phyloP scores from a whole-genome alignment of 352 stramenopile genomes.

The Pythium monospermum region DNA sequence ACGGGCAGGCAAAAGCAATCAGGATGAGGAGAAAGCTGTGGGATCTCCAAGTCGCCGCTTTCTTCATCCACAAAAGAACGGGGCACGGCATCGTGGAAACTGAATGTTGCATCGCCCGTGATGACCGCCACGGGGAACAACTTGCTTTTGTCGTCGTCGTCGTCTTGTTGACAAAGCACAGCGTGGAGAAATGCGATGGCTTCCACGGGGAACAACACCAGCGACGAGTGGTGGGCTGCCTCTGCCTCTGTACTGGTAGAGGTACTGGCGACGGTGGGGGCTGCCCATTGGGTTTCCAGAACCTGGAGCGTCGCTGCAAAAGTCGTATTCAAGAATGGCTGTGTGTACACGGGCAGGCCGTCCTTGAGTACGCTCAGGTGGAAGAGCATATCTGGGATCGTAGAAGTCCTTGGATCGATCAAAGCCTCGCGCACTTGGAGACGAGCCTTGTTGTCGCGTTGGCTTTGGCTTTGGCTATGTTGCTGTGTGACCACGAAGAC shows the following conservation, averaged over 20 bases:
- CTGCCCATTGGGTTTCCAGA: conserved; percentile 12
- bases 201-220: conserved; percentile 70
- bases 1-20: conserved; percentile 81
- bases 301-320: conserved; percentile 17
- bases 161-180: conserved; percentile 24
- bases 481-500: conserved; percentile 42
- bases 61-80: conserved; percentile 42
- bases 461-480: background rate
- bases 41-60: conserved; percentile 36
- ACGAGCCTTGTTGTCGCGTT: background rate
- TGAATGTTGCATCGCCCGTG: conserved; percentile 57
- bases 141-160: too few species aligned
- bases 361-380: conserved; percentile 22
- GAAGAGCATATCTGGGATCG: conserved; percentile 53
- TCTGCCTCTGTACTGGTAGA: conserved; percentile 20
- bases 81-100: conserved; percentile 53
- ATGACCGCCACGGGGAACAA: conserved; percentile 23
- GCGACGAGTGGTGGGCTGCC: conserved; percentile 24
- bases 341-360: conserved; percentile 28
- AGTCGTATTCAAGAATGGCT: conserved; percentile 33
- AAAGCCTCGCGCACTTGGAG: conserved; percentile 34
- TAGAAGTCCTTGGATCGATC: conserved; percentile 35
- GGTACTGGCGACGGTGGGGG: background rate
- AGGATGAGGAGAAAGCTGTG: conserved; percentile 70
- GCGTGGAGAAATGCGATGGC: conserved; percentile 48